Base-by-base conservation (phyloP, 805 yeast species). In the Barnettozyma pratensis region DNA sequence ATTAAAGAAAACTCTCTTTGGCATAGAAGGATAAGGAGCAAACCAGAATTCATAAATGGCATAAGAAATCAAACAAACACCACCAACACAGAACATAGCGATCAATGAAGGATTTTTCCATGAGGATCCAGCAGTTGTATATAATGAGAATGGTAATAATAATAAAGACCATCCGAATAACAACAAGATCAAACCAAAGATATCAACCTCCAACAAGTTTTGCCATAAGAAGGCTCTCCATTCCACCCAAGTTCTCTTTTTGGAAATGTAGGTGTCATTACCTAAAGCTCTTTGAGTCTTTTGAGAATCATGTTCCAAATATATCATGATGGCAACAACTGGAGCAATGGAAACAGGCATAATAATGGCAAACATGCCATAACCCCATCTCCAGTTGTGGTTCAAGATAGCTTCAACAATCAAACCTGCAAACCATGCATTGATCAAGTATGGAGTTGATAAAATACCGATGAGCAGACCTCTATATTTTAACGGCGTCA, bases 361-460 rank as follows among this genome's bases (percentile, higher is more conserved):
- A 14, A 75, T 65, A 27, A 75, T 66, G 14, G 74, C 69, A 63
- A 75, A 75, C 58, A 73, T 65, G 42, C 76, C 77, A 54, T 69
- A 73, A 32, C 77, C 80, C 74, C 76, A 71, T 57, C 77, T 66
- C 81, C 81, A 76, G 28, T 67, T 65, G 27, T 50, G 46, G n/a
- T 51, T 53, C 4, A 35, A 5, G 8, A 62, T 55, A 29, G 72
- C 57, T 28, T 53, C 52, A 7, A 58, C 69, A 52, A 69, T 67
- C 8, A 58, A 62, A 46, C 75, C 76, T 9, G 71, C 50, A 50
- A 68, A 56, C 73, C 73, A 72, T 14, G 67, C 63, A 42, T 66
- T 73, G 48, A 66, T 63, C 44, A 71, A 58, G 50, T 58, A 73
- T n/a, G 77, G 77, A n/a, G 68, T 48, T 38, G 68, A 57, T 6